These are phyloP conservation scores for Hippophae rhamnoides DNA, from an alignment of 306 rosid species.

Conservation along the genomic window DNA sequence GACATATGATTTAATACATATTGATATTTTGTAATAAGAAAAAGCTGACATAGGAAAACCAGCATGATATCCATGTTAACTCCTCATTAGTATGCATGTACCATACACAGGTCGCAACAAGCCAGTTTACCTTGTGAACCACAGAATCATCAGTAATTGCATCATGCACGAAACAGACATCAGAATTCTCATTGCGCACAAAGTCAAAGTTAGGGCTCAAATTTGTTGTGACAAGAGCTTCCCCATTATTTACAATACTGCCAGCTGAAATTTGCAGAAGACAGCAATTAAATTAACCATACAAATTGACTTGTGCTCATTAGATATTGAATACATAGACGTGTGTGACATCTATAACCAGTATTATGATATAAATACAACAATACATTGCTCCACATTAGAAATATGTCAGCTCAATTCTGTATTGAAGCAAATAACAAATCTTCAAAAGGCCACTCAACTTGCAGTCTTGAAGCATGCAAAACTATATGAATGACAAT, in stretches of 20 bases:
- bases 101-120: conserved; percentile 13
- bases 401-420: too few relatives aligned
- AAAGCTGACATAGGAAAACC: neutral
- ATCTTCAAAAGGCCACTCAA: too few relatives aligned
- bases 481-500: too few relatives aligned
- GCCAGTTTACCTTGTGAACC: conserved; percentile 48
- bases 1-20: conserved; percentile 9
- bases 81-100: too few relatives aligned
- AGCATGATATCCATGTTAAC: too few relatives aligned
- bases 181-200: conserved; percentile 38
- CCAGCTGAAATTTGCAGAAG: conserved; percentile 40
- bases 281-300: conserved; percentile 16
- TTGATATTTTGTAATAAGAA: neutral
- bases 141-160: conserved; percentile 36
- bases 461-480: too few relatives aligned
- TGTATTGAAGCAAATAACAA: too few relatives aligned
- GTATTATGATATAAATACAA: neutral
- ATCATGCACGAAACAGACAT: conserved; percentile 48
- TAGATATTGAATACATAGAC: neutral
- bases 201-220: conserved; percentile 31
- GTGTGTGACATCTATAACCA: neutral
- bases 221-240: conserved; percentile 28
- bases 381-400: neutral
- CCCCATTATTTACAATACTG: conserved; percentile 37
- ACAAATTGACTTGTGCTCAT: conserved; percentile 8